phyloP scores from a whole-genome alignment of 768 basidiomycete genomes.

The Naganishia vaughanmartiniae region DNA sequence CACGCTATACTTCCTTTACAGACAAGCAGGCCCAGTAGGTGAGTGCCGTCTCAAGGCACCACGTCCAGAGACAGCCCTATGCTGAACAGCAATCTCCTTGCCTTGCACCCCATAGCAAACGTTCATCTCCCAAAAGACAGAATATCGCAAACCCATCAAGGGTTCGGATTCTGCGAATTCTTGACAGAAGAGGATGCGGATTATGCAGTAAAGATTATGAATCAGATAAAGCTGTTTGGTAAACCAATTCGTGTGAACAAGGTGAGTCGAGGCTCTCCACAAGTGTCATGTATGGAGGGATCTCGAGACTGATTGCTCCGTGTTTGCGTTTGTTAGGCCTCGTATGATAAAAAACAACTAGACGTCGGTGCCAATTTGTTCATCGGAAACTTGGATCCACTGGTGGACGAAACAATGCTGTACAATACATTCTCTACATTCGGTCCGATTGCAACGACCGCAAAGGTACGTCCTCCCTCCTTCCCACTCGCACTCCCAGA shows the following conservation, averaged over 20 bases:
- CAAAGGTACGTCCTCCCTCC: constrained; percentile 45
- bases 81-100: not conserved
- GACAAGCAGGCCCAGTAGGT: constrained; percentile 97
- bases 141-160: constrained; percentile 96
- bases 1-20: constrained; percentile 13
- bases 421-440: constrained; percentile 97
- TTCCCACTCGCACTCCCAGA: not conserved
- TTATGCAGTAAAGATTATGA: constrained; percentile 99
- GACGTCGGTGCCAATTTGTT: constrained; percentile 98
- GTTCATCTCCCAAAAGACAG: constrained; percentile 98
- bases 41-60: constrained; percentile 44
- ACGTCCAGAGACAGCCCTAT: too few relatives aligned
- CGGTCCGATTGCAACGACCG: constrained; percentile 48
- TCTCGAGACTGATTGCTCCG: not conserved
- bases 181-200: constrained; percentile 98
- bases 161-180: constrained; percentile 99
- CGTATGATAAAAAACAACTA: constrained; percentile 95
- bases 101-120: constrained; percentile 64
- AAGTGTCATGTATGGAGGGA: not conserved
- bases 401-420: constrained; percentile 85
- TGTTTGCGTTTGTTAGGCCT: constrained; percentile 62
- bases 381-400: constrained; percentile 90
- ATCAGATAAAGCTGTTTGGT: constrained; percentile 98
- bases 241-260: constrained; percentile 99
- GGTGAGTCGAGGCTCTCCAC: constrained; percentile 57